Evolutionary conservation across 805 yeast species (phyloP).

Genomic region (Jamesozyma piceae): DNA sequence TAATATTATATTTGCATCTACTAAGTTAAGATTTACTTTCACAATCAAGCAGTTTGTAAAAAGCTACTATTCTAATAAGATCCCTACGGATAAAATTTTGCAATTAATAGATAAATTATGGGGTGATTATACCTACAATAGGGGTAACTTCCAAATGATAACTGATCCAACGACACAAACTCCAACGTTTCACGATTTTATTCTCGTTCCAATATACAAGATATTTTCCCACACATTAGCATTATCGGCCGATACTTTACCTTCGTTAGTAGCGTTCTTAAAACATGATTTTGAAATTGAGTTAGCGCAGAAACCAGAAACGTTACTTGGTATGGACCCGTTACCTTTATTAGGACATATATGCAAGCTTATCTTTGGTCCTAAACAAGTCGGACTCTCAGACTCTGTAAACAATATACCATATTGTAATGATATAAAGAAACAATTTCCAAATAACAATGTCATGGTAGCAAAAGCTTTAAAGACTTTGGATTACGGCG

Average conservation of each 20-base stretch:
- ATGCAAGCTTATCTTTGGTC: constrained; percentile 43
- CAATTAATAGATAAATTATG: constrained; percentile 52
- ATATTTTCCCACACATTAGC: constrained; percentile 53
- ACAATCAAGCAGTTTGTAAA: constrained; percentile 55
- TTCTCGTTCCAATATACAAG: constrained; percentile 76
- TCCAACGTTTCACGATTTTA: constrained; percentile 51
- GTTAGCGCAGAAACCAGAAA: constrained; percentile 28
- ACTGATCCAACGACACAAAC: constrained; percentile 12
- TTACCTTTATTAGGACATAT: constrained; percentile 48
- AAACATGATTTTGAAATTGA: constrained; percentile 39
- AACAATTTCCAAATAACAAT: background rate
- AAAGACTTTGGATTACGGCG: constrained; percentile 51
- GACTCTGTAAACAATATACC: constrained; percentile 26
- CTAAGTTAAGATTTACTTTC: constrained; percentile 54
- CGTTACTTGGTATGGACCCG: constrained; percentile 43
- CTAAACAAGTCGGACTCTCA: constrained; percentile 42
- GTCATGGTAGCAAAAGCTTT: constrained; percentile 38
- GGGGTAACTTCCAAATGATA: constrained; percentile 37
- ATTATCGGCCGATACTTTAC: constrained; percentile 30
- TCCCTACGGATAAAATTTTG: constrained; percentile 28
- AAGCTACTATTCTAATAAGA: constrained; percentile 34
- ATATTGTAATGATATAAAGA: background rate
- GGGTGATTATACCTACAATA: constrained; percentile 58
- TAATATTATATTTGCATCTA: constrained; percentile 70
- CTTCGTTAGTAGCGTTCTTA: constrained; percentile 37